Percentiles rank a stretch among this genome's conserved stretches.
phyloP scores from a whole-genome alignment of 108 stramenopile genomes.

The Skeletonema tropicum region DNA sequence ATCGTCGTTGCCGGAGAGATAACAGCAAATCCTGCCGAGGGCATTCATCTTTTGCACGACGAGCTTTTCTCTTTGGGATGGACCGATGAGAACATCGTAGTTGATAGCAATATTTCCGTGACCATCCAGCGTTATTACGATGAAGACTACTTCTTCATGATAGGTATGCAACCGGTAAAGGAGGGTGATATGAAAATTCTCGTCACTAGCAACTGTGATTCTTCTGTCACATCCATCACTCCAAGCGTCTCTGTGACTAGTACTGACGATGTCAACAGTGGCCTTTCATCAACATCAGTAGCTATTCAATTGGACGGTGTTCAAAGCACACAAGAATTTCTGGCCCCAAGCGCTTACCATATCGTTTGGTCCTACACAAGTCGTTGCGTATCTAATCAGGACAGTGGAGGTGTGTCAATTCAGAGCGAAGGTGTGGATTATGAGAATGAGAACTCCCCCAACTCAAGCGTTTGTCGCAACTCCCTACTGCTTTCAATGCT shows the following conservation, averaged over 20 bases:
- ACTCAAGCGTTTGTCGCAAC: constrained; percentile 1
- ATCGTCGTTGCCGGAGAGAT: neutral
- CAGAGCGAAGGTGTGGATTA: neutral
- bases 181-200: constrained; percentile 15
- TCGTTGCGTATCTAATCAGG: constrained; percentile 11
- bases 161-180: constrained; percentile 12
- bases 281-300: neutral
- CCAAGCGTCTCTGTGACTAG: neutral
- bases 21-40: neutral
- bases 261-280: neutral
- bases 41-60: neutral
- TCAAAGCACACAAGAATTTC: neutral
- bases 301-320: neutral
- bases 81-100: neutral
- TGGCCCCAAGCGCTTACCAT: constrained; percentile 26
- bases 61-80: neutral
- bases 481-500: constrained; percentile 1
- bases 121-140: constrained; percentile 21
- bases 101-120: constrained; percentile 29
- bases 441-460: neutral
- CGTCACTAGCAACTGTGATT: constrained; percentile 30
- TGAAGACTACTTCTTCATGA: neutral
- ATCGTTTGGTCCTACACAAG: constrained; percentile 26
- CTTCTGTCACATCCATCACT: constrained; percentile 4
- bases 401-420: neutral